Percentiles rank a stretch among this genome's conserved stretches.
These are phyloP conservation scores for Nissolia schottii DNA, from an alignment of 306 rosid genomes.

Conservation along the genomic window DNA sequence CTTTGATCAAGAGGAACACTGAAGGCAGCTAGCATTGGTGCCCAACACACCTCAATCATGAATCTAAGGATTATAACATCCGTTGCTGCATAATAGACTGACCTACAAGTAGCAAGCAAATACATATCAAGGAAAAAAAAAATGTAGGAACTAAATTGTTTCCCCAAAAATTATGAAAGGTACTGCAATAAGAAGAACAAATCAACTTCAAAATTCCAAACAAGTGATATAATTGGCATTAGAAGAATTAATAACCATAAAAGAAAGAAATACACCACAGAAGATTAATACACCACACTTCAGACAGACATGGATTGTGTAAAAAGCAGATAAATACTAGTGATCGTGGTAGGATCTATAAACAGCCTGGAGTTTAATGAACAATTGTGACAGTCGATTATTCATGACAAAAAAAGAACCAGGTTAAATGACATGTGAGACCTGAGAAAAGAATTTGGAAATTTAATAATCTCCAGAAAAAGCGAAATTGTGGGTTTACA, in stretches of 20 bases:
- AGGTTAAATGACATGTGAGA: background rate
- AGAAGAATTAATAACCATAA: background rate
- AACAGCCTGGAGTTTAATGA: slow-evolving; percentile 1
- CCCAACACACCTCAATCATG: slow-evolving; percentile 99
- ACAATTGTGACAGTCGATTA: background rate
- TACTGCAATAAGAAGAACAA: background rate
- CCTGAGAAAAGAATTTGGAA: slow-evolving; percentile 13
- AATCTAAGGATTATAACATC: slow-evolving; percentile 90
- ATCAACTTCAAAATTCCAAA: slow-evolving; percentile 18
- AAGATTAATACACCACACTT: slow-evolving; percentile 16
- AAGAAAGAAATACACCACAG: background rate
- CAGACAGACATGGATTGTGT: background rate
- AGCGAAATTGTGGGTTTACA: slow-evolving; percentile 28
- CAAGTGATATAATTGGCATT: background rate
- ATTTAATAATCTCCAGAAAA: slow-evolving; percentile 1
- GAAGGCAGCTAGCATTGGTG: slow-evolving; percentile 99
- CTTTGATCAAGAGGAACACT: slow-evolving; percentile 98
- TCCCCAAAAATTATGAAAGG: background rate
- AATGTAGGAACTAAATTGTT: background rate
- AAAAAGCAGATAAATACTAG: slow-evolving; percentile 9
- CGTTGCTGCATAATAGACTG: slow-evolving; percentile 94
- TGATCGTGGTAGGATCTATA: slow-evolving; percentile 3
- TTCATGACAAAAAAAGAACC: slow-evolving; percentile 2
- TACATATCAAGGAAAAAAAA: slow-evolving; percentile 7
- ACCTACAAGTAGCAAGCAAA: slow-evolving; percentile 56